Conservation (phyloP, 192 early-diverging fungal species). For the Ramicandelaber brevisporus region DNA sequence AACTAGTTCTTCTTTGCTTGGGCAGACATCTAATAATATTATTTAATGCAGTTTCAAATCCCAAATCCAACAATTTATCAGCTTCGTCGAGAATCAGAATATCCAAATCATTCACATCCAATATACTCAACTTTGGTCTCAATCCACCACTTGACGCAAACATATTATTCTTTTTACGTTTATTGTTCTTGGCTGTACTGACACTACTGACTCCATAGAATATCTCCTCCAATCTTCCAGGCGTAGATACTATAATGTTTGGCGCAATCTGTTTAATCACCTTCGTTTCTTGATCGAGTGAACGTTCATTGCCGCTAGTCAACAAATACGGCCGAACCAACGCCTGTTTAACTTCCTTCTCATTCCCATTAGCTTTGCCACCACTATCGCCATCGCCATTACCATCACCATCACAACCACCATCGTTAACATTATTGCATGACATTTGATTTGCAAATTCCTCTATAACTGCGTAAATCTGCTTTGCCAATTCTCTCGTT, state of each 20-base stretch:
- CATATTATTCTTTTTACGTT: conserved; percentile 10
- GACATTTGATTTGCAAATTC: conserved; percentile 20
- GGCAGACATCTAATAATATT: conserved; percentile 60
- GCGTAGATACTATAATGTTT: conserved; percentile 74
- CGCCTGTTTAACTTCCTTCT: conserved; percentile 13
- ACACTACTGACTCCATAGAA: no score
- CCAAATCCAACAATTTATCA: conserved; percentile 80
- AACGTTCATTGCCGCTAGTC: no score
- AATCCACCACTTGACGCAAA: conserved; percentile 11
- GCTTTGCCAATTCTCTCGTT: conserved; percentile 68
- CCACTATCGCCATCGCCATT: conserved; percentile 6
- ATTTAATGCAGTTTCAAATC: conserved; percentile 57
- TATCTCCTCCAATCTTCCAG: conserved; percentile 69
- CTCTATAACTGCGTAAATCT: conserved; percentile 49
- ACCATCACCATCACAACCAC: conserved; percentile 11
- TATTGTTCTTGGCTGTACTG: conserved; percentile 7
- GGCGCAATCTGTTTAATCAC: conserved; percentile 29
- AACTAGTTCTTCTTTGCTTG: conserved; percentile 80
- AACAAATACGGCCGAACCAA: no score
- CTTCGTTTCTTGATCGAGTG: no score
- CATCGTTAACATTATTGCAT: conserved; percentile 5
- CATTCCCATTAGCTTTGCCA: conserved; percentile 7
- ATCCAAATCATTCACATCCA: conserved; percentile 58
- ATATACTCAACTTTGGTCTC: conserved; percentile 11
- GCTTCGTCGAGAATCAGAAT: conserved; percentile 86